Evolutionary conservation across 2,329 filamentous ascomycete genomes (phyloP), one percentile per base, ranked within the genome.

Genomic region (Salinomyces thailandicus): DNA sequence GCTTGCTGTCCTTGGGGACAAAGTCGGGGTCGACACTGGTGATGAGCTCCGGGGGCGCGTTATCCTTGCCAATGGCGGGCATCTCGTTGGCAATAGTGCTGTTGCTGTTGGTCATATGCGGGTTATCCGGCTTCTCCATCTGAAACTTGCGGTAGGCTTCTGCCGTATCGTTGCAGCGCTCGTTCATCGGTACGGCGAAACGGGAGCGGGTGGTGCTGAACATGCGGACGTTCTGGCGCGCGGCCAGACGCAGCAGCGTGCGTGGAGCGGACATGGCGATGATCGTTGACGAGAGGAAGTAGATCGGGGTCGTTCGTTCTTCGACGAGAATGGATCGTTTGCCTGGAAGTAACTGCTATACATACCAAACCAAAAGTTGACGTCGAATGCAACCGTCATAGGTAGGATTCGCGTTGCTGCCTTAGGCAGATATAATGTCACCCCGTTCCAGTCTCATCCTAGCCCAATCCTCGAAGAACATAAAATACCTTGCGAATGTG

Each of bases 21-120:
- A 72, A 79, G 33, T 71, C 62, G 12, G 63, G 60, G 47, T 78
- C 71, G 35, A 70, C 67, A 14, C 68, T 69, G 47, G 64, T 70
- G 45, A 79, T 57, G 42, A 80, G 53, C 56, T 80, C 77, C 2
- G 77, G 76, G 7, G 76, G 75, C 17, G 71, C 52, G 11, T 65
- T 64, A 45, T 73, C 67, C 35, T 65, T 62, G 41, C 76, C 77
- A 17, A 77, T 64, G 26, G 62, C 70, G 16, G 75, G 75, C 63
- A 77, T 75, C 45, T 75, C 70, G 51, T 77, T 77, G 38, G 69
- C 64, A 51, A 77, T 73, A 8, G 75, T 78, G 6, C 73, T 77
- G 35, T 65, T 78, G 1, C 73, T 77, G 56, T 78, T 78, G 19
- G 76, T 76, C 55, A 80, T 61, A 49, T 75, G 71, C 14, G 73